A percentile compares a stretch with the other conserved stretches of the same genome.
Conservation (phyloP, 75 land plant genomes). For the Selaginella moellendorffii region DNA sequence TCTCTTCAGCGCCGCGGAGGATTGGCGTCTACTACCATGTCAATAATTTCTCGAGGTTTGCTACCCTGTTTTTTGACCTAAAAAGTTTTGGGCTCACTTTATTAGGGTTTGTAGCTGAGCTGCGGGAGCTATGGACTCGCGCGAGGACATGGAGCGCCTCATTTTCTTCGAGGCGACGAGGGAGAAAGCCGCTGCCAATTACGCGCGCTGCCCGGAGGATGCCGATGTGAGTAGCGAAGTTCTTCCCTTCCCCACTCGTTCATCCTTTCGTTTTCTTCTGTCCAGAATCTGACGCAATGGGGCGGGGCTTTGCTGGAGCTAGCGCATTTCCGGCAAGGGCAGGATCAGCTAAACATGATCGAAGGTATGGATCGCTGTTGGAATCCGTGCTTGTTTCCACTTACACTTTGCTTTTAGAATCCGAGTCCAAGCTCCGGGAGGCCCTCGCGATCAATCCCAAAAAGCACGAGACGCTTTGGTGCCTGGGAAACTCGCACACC, state of each 20-base stretch:
- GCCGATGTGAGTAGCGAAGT: background rate
- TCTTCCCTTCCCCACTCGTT: background rate
- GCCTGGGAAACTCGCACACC: constrained; percentile 5
- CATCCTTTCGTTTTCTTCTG: background rate
- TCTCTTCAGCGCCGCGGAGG: no score
- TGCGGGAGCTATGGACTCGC: background rate
- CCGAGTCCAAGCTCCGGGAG: background rate
- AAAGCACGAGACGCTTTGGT: constrained; percentile 8
- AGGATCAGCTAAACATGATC: background rate
- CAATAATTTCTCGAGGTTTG: no score
- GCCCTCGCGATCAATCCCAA: background rate
- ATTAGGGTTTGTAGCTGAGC: background rate
- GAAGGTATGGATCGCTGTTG: background rate
- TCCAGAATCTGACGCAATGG: constrained; percentile 7
- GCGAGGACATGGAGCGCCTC: constrained; percentile 9
- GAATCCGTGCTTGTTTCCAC: background rate
- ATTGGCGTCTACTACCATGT: no score
- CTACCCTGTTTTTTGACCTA: no score
- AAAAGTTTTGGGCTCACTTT: no score
- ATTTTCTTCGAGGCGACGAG: constrained; percentile 8
- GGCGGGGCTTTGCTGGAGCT: background rate
- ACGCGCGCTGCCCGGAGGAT: background rate
- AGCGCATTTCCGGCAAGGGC: constrained; percentile 9
- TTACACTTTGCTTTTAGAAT: background rate
- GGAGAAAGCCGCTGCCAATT: constrained; percentile 3